phyloP scores from a whole-genome alignment of 2,329 filamentous ascomycete genomes.

The Fusarium staphyleae region DNA sequence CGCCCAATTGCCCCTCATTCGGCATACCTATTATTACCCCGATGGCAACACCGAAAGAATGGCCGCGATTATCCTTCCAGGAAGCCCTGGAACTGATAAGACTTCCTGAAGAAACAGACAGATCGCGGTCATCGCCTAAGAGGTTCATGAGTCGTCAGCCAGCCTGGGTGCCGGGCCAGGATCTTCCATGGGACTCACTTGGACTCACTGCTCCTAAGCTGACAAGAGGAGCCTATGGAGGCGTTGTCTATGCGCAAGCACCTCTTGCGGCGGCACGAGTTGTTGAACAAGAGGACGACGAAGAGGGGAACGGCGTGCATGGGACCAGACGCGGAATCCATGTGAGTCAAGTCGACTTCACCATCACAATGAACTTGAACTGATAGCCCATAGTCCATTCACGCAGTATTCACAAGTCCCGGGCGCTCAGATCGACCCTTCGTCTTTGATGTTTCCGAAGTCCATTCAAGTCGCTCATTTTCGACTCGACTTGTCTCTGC shows the following conservation, averaged over 20 bases:
- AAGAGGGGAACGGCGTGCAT: slow-evolving; percentile 3
- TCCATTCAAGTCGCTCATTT: slow-evolving; percentile 57
- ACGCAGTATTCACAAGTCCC: slow-evolving; percentile 61
- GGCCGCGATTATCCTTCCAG: slow-evolving; percentile 41
- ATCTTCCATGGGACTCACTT: slow-evolving; percentile 42
- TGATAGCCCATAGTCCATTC: slow-evolving; percentile 55
- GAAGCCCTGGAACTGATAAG: slow-evolving; percentile 42
- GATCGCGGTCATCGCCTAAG: slow-evolving; percentile 14
- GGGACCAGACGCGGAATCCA: slow-evolving; percentile 46
- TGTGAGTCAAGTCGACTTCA: slow-evolving; percentile 41
- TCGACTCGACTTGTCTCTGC: slow-evolving; percentile 58
- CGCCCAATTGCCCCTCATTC: background rate
- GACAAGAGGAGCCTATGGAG: slow-evolving; percentile 46
- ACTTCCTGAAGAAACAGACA: slow-evolving; percentile 28
- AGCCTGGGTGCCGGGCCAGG: slow-evolving; percentile 44
- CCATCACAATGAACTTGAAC: background rate
- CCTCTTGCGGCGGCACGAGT: slow-evolving; percentile 47
- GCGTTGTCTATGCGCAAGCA: slow-evolving; percentile 49
- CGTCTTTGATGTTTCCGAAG: slow-evolving; percentile 56
- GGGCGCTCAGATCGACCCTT: slow-evolving; percentile 59
- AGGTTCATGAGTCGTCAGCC: slow-evolving; percentile 45
- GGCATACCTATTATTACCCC: background rate
- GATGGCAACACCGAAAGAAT: slow-evolving; percentile 25
- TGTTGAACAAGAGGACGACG: slow-evolving; percentile 44
- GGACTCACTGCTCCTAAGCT: slow-evolving; percentile 22